Evolutionary conservation across 805 yeast genomes (phyloP).

Genomic region (Wickerhamiella alocasiicola): DNA sequence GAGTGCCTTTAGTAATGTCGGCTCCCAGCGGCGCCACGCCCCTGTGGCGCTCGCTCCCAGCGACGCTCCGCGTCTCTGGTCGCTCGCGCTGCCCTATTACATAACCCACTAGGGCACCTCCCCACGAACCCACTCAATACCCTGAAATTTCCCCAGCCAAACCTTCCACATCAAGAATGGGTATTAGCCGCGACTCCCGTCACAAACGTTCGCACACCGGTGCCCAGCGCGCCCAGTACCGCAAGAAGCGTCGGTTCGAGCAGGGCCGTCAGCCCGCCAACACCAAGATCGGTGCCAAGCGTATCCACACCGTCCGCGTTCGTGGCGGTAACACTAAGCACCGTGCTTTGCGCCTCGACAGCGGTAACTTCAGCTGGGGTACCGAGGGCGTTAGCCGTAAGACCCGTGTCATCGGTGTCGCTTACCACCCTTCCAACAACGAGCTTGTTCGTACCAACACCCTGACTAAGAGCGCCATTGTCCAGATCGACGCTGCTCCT

Average conservation of each 20-base stretch:
- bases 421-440: conserved; percentile 99
- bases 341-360: conserved; percentile 98
- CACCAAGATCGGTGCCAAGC: conserved; percentile 98
- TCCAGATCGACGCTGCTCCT: conserved; percentile 99
- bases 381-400: conserved; percentile 97
- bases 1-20: no score
- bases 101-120: conserved; percentile 10
- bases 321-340: conserved; percentile 99
- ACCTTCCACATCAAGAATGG: conserved; percentile 47
- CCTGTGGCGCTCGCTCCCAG: no score
- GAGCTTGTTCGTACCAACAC: conserved; percentile 99
- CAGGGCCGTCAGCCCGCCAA: conserved; percentile 99
- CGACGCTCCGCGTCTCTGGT: no score
- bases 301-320: conserved; percentile 98
- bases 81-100: no score
- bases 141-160: conserved; percentile 5
- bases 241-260: conserved; percentile 99
- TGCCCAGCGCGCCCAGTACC: conserved; percentile 99
- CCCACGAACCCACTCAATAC: conserved; percentile 9
- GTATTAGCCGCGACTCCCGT: conserved; percentile 99
- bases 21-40: no score
- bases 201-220: conserved; percentile 99
- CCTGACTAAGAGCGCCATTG: conserved; percentile 96
- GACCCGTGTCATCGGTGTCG: conserved; percentile 97
- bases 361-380: conserved; percentile 94